Conservation (phyloP, 2,329 filamentous ascomycete genomes). For the Rhexocercosporidium sp. region DNA sequence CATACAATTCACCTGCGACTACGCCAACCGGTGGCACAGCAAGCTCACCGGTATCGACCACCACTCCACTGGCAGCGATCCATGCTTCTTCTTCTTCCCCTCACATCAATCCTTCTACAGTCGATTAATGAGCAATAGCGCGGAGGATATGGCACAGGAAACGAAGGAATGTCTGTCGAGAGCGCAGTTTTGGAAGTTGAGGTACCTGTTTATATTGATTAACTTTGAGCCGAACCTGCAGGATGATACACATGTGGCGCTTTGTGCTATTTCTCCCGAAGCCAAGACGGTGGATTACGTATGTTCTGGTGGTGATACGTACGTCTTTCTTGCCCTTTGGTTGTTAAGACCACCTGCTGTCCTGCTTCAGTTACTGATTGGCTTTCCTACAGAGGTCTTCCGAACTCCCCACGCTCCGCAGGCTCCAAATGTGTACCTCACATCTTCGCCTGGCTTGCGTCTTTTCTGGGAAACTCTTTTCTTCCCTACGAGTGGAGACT, state of each 20-base stretch:
- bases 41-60: slow-evolving; percentile 14
- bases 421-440: slow-evolving; percentile 18
- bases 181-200: slow-evolving; percentile 25
- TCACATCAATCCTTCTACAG: slow-evolving; percentile 18
- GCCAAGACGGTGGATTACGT: slow-evolving; percentile 26
- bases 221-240: slow-evolving; percentile 16
- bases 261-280: slow-evolving; percentile 26
- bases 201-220: slow-evolving; percentile 26
- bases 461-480: slow-evolving; percentile 12
- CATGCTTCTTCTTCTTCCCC: slow-evolving; percentile 23
- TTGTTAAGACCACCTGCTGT: neutral
- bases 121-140: slow-evolving; percentile 6
- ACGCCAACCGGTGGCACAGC: slow-evolving; percentile 26
- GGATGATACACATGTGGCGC: slow-evolving; percentile 18
- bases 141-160: slow-evolving; percentile 8
- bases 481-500: slow-evolving; percentile 24
- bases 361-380: neutral
- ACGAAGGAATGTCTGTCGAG: slow-evolving; percentile 3
- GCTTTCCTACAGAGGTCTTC: slow-evolving; percentile 9
- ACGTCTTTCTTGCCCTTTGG: neutral
- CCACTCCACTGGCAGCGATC: slow-evolving; percentile 16
- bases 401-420: slow-evolving; percentile 14
- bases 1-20: slow-evolving; percentile 26
- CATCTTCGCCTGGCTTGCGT: slow-evolving; percentile 21
- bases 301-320: slow-evolving; percentile 26